Evolutionary conservation across 2,329 filamentous ascomycete species (phyloP), one percentile per base, ranked within the genome.

Genomic region (Xylariaceae sp.): DNA sequence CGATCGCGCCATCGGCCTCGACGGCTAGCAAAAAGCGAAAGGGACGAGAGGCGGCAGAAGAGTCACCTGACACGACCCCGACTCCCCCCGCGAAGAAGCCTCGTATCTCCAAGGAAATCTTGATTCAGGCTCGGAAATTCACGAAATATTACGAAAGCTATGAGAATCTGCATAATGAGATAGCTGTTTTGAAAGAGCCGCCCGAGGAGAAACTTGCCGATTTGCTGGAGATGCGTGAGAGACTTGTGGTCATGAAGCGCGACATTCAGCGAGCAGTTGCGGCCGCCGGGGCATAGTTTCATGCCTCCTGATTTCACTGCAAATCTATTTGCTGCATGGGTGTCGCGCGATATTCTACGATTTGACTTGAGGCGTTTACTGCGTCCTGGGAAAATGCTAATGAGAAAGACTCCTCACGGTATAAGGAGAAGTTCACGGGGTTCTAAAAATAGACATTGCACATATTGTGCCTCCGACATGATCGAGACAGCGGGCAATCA

Each of bases 101-200:
- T 53, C 74, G 74, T 15, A 70, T 80, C 17, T 73, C 75, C n/a
- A 72, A 72, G 15, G 80, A 82, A 13, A 71, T 85, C 2, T 70
- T 86, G 56, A 71, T 76, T 60, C 78, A 82, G 65, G 83, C 85
- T 15, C 74, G 77, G 61, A 76, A 72, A 61, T 88, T 86, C 74
- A 82, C 83, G 70, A 67, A 72, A 51, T 81, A 68, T 62, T 87
- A 87, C 67, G 75, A 79, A 55, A 78, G 78, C 60, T 87, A 88
- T 68, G 77, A 81, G 67, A 71, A 76, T 10, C 73, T 87, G 50
- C 83, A 87, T 67, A 71, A 77, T 60, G 79, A 86, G 71, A 77
- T 88, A 60, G 73, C 74, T 15, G 76, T 71, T 4, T 66, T 81
- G 63, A 75, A 77, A 44, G 76, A 83, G 54, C 82, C 84, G 2